Evolutionary conservation across 345 rosid genomes (phyloP), one percentile per base, ranked within the genome.

Genomic region (Heritiera littoralis): DNA sequence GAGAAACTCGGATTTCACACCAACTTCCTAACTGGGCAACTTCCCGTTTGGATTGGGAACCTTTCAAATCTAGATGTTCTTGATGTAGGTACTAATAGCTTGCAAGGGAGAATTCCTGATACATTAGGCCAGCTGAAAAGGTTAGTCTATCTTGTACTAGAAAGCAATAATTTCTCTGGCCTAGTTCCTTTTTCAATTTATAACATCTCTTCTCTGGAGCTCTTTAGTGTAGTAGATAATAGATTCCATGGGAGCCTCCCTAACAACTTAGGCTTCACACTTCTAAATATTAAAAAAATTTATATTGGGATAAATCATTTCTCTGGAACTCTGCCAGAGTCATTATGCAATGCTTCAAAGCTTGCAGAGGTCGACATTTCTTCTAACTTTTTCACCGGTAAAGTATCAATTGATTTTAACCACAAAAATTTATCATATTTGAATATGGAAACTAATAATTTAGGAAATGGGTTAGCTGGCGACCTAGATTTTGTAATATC

Each of bases 261-360:
- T 0, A 23, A 9, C 0, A 18, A 66, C 71, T 0, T 83, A 38
- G 79, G 84, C 5, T 23, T 23, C 46, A 71, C 71, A 45, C 75
- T 83, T 73, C 81, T 80, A 15, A 80, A 82, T 46, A 35, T 85
- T 0, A 2, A 15, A 54, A 1, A 0, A 7, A 0, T 54, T 48
- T 0, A 3, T 7, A 35, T 82, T 17, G 7, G 0, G 17, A 0
- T 0, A 0, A 86, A 83, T 59, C 11, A 65, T 7, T 66, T 83
- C 40, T 23, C 20, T 0, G 85, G 88, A 0, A 32, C 54, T 11
- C 35, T 85, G 18, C 82, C 84, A 6, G 14, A 2, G 3, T 81
- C 87, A 20, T 9, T 85, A 48, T 67, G 79, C 45, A 86, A 86
- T 64, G 75, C 80, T 5, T 71, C 84, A 1, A 59, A 60, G 38